Percentiles rank a stretch among this genome's conserved stretches.
phyloP scores from a whole-genome alignment of 345 rosid species.

The Dipteronia dyeriana region DNA sequence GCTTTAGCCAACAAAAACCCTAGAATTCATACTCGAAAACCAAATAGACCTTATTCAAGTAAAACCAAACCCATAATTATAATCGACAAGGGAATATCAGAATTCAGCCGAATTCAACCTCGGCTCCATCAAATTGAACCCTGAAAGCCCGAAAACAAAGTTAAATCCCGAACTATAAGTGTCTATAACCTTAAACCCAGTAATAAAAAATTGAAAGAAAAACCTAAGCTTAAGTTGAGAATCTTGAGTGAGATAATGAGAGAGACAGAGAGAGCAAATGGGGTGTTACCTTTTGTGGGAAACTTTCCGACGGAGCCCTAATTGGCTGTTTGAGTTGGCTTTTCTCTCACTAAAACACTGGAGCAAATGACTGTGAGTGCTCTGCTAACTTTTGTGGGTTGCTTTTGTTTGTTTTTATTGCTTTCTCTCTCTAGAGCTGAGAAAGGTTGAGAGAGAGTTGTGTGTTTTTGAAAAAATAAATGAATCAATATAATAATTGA shows the following conservation, averaged over 20 bases:
- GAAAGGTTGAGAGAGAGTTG: slow-evolving; percentile 7
- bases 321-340: slow-evolving; percentile 12
- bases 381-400: background rate
- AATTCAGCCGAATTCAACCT: background rate
- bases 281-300: slow-evolving; percentile 28
- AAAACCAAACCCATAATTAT: background rate
- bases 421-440: background rate
- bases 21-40: background rate
- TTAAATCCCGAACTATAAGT: too few species aligned
- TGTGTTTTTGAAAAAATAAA: background rate
- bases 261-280: background rate
- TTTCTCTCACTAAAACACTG: slow-evolving; percentile 17
- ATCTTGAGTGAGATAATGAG: background rate
- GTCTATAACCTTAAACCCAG: too few species aligned
- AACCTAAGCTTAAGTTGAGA: background rate
- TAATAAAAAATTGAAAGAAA: background rate
- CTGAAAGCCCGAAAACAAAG: background rate
- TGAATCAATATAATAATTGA: slow-evolving; percentile 23
- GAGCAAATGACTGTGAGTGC: background rate
- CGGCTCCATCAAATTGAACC: background rate
- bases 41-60: background rate
- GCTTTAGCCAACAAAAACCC: slow-evolving; percentile 11
- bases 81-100: background rate
- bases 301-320: slow-evolving; percentile 41
- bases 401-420: background rate